Evolutionary conservation across 169 alveolate species (phyloP), one percentile per base, ranked within the genome.

Genomic region (Plasmodium ovale): DNA sequence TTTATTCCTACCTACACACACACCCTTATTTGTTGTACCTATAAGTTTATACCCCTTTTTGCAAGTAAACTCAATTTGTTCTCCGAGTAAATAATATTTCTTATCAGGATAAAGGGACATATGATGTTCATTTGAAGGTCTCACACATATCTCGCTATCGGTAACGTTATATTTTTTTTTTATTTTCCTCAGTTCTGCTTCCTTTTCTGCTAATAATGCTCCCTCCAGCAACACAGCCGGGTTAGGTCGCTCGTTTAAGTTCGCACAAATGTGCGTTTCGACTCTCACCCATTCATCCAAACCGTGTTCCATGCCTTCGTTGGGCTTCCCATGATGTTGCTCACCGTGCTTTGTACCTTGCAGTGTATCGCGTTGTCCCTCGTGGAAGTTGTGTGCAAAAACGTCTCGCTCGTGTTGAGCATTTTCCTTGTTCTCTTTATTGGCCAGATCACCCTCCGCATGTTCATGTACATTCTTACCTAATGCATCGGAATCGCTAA

Each of bases 191-290:
- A 77, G 54, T 19, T 77, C 74, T 14, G 88, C 88, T 35, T 77
- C 88, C 16, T 64, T 77, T 77, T 77, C 88, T 27, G 88, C 88
- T 29, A 77, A 16, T 64, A 77, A 27, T 35, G 74, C 88, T 21
- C 88, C 88, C 62, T 77, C 77, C 53, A 77, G 62, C 37, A 77
- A 68, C 16, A 33, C 31, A 33, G 88, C 59, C n/a, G 88, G 88
- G 33, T 49, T 77, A 21, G 88, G 88, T 23, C 49, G 59, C 27
- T 59, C 74, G 27, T 77, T 77, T 64, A 77, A 77, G 62, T 77
- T 77, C 0, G 68, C 74, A 29, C 88, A 77, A 25, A 77, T 77
- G 70, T 35, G 60, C 10, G 88, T 44, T 77, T 77, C 88, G 1
- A 77, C 68, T 2, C 27, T 51, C 16, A 77, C 10, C 27, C 33